Evolutionary conservation across 1,139 yeast species (phyloP), one percentile per base, ranked within the genome.

Genomic region (Kodamaea plutei): DNA sequence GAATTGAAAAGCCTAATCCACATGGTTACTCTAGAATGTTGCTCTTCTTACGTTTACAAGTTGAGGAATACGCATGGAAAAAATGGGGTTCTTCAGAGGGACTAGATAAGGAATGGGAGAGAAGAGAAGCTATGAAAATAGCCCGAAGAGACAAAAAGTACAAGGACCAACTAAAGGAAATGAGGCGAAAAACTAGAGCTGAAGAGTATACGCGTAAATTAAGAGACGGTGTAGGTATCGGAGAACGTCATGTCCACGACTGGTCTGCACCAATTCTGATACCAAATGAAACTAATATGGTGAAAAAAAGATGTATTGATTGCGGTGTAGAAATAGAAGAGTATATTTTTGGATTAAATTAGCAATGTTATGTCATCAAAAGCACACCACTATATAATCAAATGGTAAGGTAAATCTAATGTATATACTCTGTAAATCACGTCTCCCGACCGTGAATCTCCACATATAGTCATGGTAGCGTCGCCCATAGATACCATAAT

Each of bases 11-110:
- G 46, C 89, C 96, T 6, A 93, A 93, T 49, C 99, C 99, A 0
- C 96, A 91, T 57, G 88, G 93, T 27, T 93, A 78, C 57, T 83
- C 89, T 31, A 72, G 93, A 49, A 93, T 93, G 99, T 95, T 88
- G 68, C 64, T 93, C 33, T 93, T 80, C 55, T 58, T 91, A 29
- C 64, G 98, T 36, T 84, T 78, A 47, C 97, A 93, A 49, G 89
- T 91, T 10, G 98, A 93, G 54, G 87, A 81, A 47, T 84, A 73
- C 59, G 95, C 98, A 0, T 84, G 80, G 63, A 80, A 83, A 52
- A 91, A 91, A 58, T 93, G 99, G 99, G 95, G 94, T 2, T 82
- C 94, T 0, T 73, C 83, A 4, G 95, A 88, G 30, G 87, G 83
- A 0, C 59, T 93, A 23, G 99, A 93, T 54, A 70, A 73, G n/a